These are phyloP conservation scores for Blepharisma stoltei DNA, from an alignment of 73 alveolate genomes.

Conservation along the genomic window DNA sequence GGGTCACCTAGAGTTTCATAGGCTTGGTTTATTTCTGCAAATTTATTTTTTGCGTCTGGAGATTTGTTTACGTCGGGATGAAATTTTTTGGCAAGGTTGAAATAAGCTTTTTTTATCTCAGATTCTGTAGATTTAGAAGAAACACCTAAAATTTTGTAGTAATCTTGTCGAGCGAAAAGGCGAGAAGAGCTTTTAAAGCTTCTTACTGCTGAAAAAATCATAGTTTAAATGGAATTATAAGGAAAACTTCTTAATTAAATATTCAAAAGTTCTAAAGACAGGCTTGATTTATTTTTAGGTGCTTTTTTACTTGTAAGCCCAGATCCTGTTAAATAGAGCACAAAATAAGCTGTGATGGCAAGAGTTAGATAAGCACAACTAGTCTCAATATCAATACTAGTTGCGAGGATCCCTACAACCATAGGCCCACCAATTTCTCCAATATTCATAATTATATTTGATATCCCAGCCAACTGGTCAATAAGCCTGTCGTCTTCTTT, in stretches of 20 bases:
- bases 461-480: background rate
- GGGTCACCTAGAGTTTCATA: slow-evolving; percentile 84
- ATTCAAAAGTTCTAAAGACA: too few species aligned
- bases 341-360: background rate
- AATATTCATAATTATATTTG: background rate
- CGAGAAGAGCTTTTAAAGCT: slow-evolving; percentile 16
- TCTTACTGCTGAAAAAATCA: background rate
- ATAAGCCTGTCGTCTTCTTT: background rate
- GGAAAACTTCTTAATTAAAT: too few species aligned
- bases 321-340: background rate
- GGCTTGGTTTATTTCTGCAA: slow-evolving; percentile 83
- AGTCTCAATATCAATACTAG: background rate
- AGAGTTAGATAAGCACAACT: background rate
- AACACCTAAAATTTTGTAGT: slow-evolving; percentile 84
- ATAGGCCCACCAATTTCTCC: slow-evolving; percentile 7
- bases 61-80: slow-evolving; percentile 97
- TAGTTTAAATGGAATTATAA: background rate
- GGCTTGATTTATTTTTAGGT: too few species aligned
- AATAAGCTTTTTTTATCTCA: slow-evolving; percentile 92
- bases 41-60: slow-evolving; percentile 89
- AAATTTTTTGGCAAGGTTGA: slow-evolving; percentile 82
- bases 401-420: background rate
- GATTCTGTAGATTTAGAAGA: slow-evolving; percentile 72
- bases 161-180: slow-evolving; percentile 55
- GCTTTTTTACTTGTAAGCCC: background rate